These are phyloP conservation scores for Knufia fluminis DNA, from an alignment of 2,329 filamentous ascomycete genomes.

Conservation along the genomic window DNA sequence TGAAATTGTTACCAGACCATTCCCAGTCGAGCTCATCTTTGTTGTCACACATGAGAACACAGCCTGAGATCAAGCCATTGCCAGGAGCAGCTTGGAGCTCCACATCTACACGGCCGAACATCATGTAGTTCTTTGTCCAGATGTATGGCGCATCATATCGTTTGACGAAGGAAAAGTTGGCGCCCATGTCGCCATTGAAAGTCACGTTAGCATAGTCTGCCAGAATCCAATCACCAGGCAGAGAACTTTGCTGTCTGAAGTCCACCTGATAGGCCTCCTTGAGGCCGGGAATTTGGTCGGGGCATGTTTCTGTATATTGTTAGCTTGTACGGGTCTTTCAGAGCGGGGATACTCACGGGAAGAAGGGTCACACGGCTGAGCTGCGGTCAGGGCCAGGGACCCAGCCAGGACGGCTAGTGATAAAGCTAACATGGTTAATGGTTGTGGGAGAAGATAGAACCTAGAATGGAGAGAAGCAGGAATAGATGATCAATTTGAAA, in stretches of 20 bases:
- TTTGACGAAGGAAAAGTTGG: conserved; percentile 42
- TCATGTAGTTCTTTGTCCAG: conserved; percentile 40
- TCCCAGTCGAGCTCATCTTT: conserved; percentile 99
- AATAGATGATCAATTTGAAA: background rate
- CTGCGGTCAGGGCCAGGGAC: conserved; percentile 9
- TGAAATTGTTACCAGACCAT: too few species aligned
- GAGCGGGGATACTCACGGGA: conserved; percentile 11
- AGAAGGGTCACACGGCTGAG: conserved; percentile 7
- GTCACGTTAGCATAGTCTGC: conserved; percentile 54
- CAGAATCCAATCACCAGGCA: conserved; percentile 56
- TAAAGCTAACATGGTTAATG: conserved; percentile 2
- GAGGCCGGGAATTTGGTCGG: conserved; percentile 62
- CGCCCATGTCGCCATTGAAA: conserved; percentile 55
- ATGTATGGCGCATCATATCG: conserved; percentile 42
- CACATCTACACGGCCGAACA: conserved; percentile 45
- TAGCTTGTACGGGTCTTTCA: background rate
- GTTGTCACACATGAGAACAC: conserved; percentile 88
- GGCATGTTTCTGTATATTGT: conserved; percentile 40
- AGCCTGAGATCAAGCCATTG: conserved; percentile 81
- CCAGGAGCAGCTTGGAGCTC: conserved; percentile 47
- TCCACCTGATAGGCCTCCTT: conserved; percentile 61
- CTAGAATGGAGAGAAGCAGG: background rate
- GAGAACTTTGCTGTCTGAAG: conserved; percentile 64
- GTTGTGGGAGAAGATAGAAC: background rate
- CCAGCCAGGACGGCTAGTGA: conserved; percentile 5